These are phyloP conservation scores for Haplographium delicatum DNA, from an alignment of 495 filamentous ascomycete genomes.

Conservation along the genomic window DNA sequence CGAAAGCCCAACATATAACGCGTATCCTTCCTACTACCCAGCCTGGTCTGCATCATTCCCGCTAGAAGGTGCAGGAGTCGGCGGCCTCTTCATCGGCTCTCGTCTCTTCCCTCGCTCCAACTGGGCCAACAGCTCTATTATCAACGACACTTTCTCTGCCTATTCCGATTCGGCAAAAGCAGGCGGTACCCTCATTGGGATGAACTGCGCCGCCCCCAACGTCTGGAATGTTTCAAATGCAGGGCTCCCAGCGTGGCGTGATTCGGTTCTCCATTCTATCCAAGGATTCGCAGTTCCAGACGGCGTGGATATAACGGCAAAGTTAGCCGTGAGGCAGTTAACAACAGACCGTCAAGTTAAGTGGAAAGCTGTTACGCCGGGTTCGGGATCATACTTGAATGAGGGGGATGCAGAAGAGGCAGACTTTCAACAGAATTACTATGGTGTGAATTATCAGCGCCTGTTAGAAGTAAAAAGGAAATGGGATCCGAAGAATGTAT, in stretches of 20 bases:
- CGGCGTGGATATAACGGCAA: conserved; percentile 33
- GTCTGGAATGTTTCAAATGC: conserved; percentile 34
- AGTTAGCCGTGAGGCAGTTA: conserved; percentile 21
- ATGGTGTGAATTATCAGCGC: conserved; percentile 43
- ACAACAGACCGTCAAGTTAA: conserved; percentile 31
- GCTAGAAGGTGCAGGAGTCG: conserved; percentile 33
- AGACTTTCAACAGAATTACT: conserved; percentile 45
- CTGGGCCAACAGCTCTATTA: conserved; percentile 25
- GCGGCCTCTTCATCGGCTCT: conserved; percentile 44
- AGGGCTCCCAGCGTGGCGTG: conserved; percentile 56
- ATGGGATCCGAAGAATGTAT: conserved; percentile 52
- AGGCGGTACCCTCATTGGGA: conserved; percentile 34
- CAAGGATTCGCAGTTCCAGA: conserved; percentile 6
- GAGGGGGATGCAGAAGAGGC: conserved; percentile 46
- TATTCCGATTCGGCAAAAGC: conserved; percentile 41
- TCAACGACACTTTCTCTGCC: conserved; percentile 5
- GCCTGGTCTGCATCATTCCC: conserved; percentile 41
- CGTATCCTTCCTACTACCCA: conserved; percentile 40
- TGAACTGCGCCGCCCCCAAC: conserved; percentile 1
- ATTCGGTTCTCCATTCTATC: conserved; percentile 26
- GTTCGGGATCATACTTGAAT: conserved; percentile 35
- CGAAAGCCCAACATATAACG: conserved; percentile 18
- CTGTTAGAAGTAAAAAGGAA: conserved; percentile 44
- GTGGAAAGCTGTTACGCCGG: conserved; percentile 33
- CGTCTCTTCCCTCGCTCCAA: conserved; percentile 54